These are phyloP conservation scores for Mrakiaceae sp. DNA, from an alignment of 1,284 basidiomycete genomes.

Conservation along the genomic window DNA sequence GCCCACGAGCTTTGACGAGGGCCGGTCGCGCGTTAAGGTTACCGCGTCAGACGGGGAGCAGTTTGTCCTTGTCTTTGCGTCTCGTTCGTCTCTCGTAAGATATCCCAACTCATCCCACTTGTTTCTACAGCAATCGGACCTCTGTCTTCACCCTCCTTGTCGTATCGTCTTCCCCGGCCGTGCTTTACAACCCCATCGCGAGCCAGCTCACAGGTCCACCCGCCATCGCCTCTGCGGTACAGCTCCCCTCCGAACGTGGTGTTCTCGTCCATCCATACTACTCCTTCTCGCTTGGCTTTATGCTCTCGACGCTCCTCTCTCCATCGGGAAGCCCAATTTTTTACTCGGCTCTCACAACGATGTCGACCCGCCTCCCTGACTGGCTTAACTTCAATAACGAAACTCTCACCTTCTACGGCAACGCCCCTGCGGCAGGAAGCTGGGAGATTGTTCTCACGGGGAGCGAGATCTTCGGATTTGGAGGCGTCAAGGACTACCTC, in stretches of 20 bases:
- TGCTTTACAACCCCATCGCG: constrained; percentile 22
- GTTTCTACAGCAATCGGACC: constrained; percentile 3
- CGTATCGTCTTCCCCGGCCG: constrained; percentile 20
- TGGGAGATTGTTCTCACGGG: constrained; percentile 33
- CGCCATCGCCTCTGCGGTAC: constrained; percentile 25
- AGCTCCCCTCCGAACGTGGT: constrained; percentile 29
- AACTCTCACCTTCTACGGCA: constrained; percentile 43
- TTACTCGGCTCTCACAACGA: constrained; percentile 35
- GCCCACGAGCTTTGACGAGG: constrained; percentile 25
- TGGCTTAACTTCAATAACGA: constrained; percentile 43
- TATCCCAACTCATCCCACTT: neutral
- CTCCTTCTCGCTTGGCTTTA: constrained; percentile 42
- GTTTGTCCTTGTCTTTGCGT: constrained; percentile 22
- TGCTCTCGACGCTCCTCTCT: constrained; percentile 31
- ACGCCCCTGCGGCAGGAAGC: constrained; percentile 36
- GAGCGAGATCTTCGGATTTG: constrained; percentile 35
- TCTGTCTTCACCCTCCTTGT: constrained; percentile 34
- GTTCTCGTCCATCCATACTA: constrained; percentile 36
- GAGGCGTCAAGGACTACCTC: constrained; percentile 34
- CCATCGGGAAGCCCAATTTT: constrained; percentile 28
- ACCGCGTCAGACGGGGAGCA: constrained; percentile 26
- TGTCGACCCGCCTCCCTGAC: constrained; percentile 34
- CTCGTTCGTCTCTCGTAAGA: neutral
- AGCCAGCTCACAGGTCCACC: constrained; percentile 30
- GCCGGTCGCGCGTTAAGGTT: constrained; percentile 24